Percentiles rank a stretch among this genome's conserved stretches.
Evolutionary conservation across 495 filamentous ascomycete species (phyloP).

Genomic region (Xeromyces bisporus): DNA sequence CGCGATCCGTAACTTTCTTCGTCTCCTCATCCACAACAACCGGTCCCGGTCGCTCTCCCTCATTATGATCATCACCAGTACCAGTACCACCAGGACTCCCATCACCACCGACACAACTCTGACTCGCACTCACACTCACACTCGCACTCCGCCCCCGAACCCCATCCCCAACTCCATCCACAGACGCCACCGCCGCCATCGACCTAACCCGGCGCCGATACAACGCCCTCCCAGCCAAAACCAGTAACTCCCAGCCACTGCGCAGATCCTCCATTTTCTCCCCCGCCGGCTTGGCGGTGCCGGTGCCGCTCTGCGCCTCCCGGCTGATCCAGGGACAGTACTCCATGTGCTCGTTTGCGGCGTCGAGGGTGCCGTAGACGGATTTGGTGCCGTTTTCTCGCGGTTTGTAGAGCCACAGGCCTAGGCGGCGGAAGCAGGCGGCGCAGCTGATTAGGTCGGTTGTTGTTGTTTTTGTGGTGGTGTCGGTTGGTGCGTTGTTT

Average conservation of each 20-base stretch:
- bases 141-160: constrained; percentile 11
- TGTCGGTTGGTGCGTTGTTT: constrained; percentile 43
- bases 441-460: constrained; percentile 59
- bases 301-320: constrained; percentile 35
- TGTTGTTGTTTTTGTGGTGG: constrained; percentile 44
- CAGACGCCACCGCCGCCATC: constrained; percentile 8
- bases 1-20: constrained; percentile 27
- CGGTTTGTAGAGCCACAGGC: constrained; percentile 81
- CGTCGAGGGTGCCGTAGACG: constrained; percentile 46
- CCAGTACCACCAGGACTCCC: no score
- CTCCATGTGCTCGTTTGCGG: constrained; percentile 52
- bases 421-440: constrained; percentile 74
- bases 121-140: constrained; percentile 5
- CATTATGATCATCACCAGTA: no score
- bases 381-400: constrained; percentile 36
- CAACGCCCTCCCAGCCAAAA: constrained; percentile 24
- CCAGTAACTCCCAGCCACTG: constrained; percentile 30
- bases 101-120: no score
- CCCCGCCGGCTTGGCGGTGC: constrained; percentile 16
- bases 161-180: no score
- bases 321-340: constrained; percentile 69
- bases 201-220: constrained; percentile 21
- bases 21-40: constrained; percentile 12
- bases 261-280: constrained; percentile 17
- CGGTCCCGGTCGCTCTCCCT: no score